A percentile compares a stretch with the other conserved stretches of the same genome.
Evolutionary conservation across 441 rosid species (phyloP).

Genomic region (Populus hybrid): DNA sequence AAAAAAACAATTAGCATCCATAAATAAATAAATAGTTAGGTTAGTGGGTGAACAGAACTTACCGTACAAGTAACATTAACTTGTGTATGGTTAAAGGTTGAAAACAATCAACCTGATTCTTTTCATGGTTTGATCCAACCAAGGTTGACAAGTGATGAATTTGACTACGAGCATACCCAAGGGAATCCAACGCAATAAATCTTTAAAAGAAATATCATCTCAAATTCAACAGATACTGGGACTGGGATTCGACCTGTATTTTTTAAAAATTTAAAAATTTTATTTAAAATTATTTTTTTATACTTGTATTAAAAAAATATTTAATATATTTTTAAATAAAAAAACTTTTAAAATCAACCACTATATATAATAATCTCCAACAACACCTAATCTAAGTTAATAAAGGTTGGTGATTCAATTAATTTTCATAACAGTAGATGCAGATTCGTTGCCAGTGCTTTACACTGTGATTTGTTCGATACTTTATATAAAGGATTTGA

Average conservation of each 20-base stretch:
- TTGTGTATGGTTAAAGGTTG: background rate
- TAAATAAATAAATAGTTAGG: background rate
- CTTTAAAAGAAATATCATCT: too few relatives aligned
- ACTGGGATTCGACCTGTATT: too few relatives aligned
- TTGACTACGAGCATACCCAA: too few relatives aligned
- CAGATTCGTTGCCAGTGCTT: background rate
- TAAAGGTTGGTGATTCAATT: background rate
- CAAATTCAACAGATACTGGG: too few relatives aligned
- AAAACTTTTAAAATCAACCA: too few relatives aligned
- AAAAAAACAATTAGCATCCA: background rate
- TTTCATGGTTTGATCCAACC: background rate
- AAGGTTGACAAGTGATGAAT: background rate
- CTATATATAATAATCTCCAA: too few relatives aligned
- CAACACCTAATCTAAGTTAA: background rate
- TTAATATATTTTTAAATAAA: too few relatives aligned
- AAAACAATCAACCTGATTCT: background rate
- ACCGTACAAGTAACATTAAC: background rate
- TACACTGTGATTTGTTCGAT: background rate
- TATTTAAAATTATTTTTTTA: too few relatives aligned
- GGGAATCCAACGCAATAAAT: background rate
- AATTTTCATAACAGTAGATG: background rate
- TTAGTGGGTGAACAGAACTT: background rate
- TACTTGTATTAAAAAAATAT: too few relatives aligned
- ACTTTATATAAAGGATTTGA: background rate
- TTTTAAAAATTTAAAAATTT: too few relatives aligned